Conservation (phyloP, 805 yeast species). For the Wickerhamia fluorescens region DNA sequence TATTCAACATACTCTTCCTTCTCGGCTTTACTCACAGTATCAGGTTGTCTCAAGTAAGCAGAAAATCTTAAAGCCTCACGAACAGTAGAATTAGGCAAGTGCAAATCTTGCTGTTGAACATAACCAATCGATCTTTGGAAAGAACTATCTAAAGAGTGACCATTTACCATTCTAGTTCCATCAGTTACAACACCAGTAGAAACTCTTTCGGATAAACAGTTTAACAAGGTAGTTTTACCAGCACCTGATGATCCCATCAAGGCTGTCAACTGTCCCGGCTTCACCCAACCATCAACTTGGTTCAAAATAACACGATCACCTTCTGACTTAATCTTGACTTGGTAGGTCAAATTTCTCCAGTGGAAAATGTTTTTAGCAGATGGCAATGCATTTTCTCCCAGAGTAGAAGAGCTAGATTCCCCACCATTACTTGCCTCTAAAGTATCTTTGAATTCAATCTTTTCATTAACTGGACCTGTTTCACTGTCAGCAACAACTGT, state of each 20-base stretch:
- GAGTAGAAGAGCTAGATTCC: constrained; percentile 7
- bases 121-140: constrained; percentile 29
- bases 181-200: constrained; percentile 18
- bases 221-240: constrained; percentile 40
- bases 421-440: constrained; percentile 17
- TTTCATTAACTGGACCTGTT: constrained; percentile 8
- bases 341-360: constrained; percentile 72
- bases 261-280: constrained; percentile 78
- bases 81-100: constrained; percentile 24
- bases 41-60: constrained; percentile 22
- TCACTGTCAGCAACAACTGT: constrained; percentile 19
- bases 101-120: constrained; percentile 29
- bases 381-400: constrained; percentile 14
- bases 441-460: constrained; percentile 20
- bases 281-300: constrained; percentile 75
- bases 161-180: constrained; percentile 32
- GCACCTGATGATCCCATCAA: constrained; percentile 50
- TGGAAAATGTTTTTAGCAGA: constrained; percentile 49
- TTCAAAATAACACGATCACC: constrained; percentile 54
- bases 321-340: constrained; percentile 55
- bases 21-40: constrained; percentile 12
- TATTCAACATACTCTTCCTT: constrained; percentile 20
- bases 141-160: constrained; percentile 16
- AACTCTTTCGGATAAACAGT: constrained; percentile 26
- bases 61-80: constrained; percentile 21